Evolutionary conservation across 2,329 filamentous ascomycete genomes (phyloP).

Genomic region (Sporothrix variecibatus): DNA sequence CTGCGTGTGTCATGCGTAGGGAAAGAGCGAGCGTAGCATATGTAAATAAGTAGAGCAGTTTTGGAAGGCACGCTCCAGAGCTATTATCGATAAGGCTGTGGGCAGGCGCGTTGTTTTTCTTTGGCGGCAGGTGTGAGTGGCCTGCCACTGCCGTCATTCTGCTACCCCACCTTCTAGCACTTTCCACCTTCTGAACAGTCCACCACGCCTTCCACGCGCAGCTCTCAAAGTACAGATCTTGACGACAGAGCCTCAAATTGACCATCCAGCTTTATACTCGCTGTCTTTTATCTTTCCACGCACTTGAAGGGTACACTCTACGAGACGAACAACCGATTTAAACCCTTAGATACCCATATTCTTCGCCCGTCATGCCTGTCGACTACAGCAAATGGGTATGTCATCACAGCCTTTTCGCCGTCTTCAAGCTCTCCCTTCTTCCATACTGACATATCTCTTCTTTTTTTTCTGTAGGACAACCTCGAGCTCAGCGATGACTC

Average conservation of each 20-base stretch:
- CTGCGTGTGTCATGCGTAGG: background rate
- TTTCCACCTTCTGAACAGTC: conserved; percentile 22
- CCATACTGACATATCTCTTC: conserved; percentile 29
- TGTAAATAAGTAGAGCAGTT: background rate
- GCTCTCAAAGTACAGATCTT: background rate
- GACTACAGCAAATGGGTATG: conserved; percentile 67
- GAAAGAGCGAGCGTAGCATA: background rate
- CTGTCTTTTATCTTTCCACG: too few relatives aligned
- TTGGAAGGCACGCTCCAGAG: background rate
- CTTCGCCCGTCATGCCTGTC: conserved; percentile 46
- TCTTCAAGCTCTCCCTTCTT: background rate
- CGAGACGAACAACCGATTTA: background rate
- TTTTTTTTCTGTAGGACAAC: conserved; percentile 62
- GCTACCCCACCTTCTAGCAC: conserved; percentile 25
- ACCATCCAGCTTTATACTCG: background rate
- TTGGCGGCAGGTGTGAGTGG: background rate
- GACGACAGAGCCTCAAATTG: conserved; percentile 15
- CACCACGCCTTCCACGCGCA: background rate
- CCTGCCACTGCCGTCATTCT: background rate
- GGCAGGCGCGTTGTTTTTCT: background rate
- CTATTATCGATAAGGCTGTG: conserved; percentile 27
- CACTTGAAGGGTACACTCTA: too few relatives aligned
- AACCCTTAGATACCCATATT: background rate
- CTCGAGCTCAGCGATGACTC: conserved; percentile 98
- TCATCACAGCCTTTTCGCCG: background rate